Conservation (phyloP, 768 basidiomycete genomes). For the Mycena rebaudengoi region DNA sequence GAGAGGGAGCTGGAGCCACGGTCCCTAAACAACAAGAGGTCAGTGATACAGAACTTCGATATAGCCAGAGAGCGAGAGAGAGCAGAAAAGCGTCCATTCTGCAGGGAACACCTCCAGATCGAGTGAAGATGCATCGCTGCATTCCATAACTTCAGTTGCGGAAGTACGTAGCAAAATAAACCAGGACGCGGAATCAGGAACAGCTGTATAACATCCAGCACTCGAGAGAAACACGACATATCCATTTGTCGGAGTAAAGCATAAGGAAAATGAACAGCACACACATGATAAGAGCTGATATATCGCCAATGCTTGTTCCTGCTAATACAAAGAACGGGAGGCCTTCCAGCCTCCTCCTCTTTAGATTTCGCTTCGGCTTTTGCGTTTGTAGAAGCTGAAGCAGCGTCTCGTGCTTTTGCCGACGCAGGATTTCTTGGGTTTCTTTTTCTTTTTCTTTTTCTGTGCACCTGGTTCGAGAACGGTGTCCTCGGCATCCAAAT, state of each 20-base stretch:
- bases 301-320: conserved; percentile 96
- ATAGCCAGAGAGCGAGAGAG: no score
- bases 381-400: conserved; percentile 33
- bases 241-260: no score
- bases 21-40: conserved; percentile 62
- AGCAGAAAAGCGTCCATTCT: no score
- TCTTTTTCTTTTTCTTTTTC: conserved; percentile 80
- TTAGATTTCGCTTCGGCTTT: conserved; percentile 37
- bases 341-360: conserved; percentile 55
- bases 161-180: no score
- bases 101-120: no score
- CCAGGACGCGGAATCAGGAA: no score
- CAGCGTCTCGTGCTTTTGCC: conserved; percentile 46
- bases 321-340: conserved; percentile 83
- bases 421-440: conserved; percentile 64
- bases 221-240: not conserved
- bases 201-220: no score
- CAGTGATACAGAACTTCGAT: no score
- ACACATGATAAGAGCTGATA: conserved; percentile 89
- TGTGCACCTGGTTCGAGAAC: conserved; percentile 28
- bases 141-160: conserved; percentile 2
- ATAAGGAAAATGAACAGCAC: conserved; percentile 41
- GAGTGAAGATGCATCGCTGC: no score
- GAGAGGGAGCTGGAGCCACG: conserved; percentile 89
- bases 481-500: conserved; percentile 3